Conservation (phyloP, 768 basidiomycete species). For the Lepiota venenata region DNA sequence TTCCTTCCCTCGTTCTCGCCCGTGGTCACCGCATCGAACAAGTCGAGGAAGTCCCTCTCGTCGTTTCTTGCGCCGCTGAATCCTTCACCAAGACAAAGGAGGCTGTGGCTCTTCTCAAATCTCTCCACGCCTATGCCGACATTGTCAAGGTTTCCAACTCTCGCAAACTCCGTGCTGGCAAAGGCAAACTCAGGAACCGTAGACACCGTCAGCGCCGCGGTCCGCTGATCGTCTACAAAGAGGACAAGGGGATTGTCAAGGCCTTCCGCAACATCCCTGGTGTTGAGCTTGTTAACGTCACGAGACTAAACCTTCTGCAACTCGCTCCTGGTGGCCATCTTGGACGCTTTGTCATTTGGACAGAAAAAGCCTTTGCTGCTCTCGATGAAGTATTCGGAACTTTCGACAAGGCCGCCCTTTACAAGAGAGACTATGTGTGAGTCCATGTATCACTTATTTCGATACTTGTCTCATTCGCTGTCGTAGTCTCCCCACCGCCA, state of each 20-base stretch:
- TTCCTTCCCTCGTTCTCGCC: slow-evolving; percentile 97
- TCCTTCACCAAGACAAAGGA: slow-evolving; percentile 95
- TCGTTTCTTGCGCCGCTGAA: slow-evolving; percentile 76
- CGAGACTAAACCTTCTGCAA: slow-evolving; percentile 94
- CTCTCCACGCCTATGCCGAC: slow-evolving; percentile 85
- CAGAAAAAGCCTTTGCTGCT: slow-evolving; percentile 86
- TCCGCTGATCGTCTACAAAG: slow-evolving; percentile 94
- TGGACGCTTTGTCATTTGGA: slow-evolving; percentile 99
- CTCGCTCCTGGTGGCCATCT: slow-evolving; percentile 99
- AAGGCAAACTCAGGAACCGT: slow-evolving; percentile 97
- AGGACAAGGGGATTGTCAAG: slow-evolving; percentile 96
- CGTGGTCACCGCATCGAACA: slow-evolving; percentile 99
- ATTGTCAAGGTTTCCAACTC: slow-evolving; percentile 98
- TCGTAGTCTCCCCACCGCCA: slow-evolving; percentile 83
- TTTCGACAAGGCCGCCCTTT: slow-evolving; percentile 77
- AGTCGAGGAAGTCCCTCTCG: slow-evolving; percentile 94
- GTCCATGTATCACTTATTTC: slow-evolving; percentile 17
- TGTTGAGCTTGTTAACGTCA: slow-evolving; percentile 95
- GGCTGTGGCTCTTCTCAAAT: slow-evolving; percentile 90
- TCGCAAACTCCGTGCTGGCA: slow-evolving; percentile 93
- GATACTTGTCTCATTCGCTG: neutral
- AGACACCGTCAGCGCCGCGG: slow-evolving; percentile 96
- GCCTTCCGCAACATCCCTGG: slow-evolving; percentile 99
- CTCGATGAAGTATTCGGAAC: slow-evolving; percentile 97
- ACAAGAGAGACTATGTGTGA: slow-evolving; percentile 89